These are phyloP conservation scores for Quercus wislizeni DNA, from an alignment of 306 rosid species.

Conservation along the genomic window DNA sequence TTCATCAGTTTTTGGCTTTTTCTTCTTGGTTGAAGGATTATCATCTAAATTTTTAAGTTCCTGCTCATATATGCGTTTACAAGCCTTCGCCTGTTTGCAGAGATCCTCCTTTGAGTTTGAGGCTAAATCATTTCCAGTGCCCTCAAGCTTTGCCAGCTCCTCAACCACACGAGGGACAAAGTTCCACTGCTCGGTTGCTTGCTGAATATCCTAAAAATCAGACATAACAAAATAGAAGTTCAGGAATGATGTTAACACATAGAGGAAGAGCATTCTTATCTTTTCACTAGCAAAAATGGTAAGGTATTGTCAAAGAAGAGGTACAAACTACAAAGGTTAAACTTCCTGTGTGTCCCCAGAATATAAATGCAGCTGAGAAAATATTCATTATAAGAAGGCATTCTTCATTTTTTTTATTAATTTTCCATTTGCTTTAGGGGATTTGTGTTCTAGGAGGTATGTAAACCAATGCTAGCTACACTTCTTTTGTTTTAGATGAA, in stretches of 20 bases:
- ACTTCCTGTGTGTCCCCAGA: neutral
- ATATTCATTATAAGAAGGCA: neutral
- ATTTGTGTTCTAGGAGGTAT: neutral
- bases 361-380: neutral
- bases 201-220: slow-evolving; percentile 47
- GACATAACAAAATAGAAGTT: neutral
- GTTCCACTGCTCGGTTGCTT: slow-evolving; percentile 71
- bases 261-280: neutral
- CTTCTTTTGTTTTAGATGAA: too few species aligned
- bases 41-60: slow-evolving; percentile 48
- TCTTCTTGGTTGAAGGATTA: slow-evolving; percentile 21
- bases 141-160: slow-evolving; percentile 64
- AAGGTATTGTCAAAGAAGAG: neutral
- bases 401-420: neutral
- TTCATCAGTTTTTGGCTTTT: slow-evolving; percentile 31
- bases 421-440: neutral
- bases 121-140: slow-evolving; percentile 14
- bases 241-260: slow-evolving; percentile 11
- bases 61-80: slow-evolving; percentile 61
- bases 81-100: slow-evolving; percentile 51
- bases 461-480: too few species aligned
- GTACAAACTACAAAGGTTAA: neutral
- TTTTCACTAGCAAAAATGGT: neutral
- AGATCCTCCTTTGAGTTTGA: slow-evolving; percentile 66
- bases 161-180: slow-evolving; percentile 74